Evolutionary conservation across 225 moss, liverwort and hornwort species (phyloP), one percentile per base, ranked within the genome.

Genomic region (Bryoerythrophyllum caledonicum): DNA sequence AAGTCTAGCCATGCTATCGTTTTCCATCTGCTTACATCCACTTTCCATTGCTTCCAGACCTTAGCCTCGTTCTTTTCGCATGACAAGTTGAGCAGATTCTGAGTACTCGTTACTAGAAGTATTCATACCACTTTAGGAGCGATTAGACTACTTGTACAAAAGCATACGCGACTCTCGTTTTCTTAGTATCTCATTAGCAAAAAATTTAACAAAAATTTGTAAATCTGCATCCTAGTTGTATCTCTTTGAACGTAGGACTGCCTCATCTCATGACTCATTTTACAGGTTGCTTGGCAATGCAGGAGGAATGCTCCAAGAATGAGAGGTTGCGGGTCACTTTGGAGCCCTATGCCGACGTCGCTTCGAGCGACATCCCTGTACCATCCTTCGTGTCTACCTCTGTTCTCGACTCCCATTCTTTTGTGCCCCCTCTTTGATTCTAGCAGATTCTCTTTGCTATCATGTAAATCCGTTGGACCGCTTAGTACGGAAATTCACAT

Each of bases 261-360:
- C 34, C 27, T 41, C 60, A 23, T 25, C 20, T 15, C 20, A 12
- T 67, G 44, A 55, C 74, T 81, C 54, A 67, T 78, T 71, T 55
- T 37, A 37, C 1, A 20, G 35, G 37, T 71, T 74, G 49, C 56
- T 62, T 66, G 26, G 20, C 25, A 12, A 60, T 79, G 84, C 91
- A 96, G 96, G 93, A 97, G 63, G 94, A 94, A 73, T 97, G 97
- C 68, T 94, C 97, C 62, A 87, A 90, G 28, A 94, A 90, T 73
- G 97, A 97, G 86, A 89, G 89, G 63, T 65, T 97, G 60, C 91
- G 83, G 63, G 70, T 82, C 23, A 74, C 84, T 38, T 72, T 88
- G 84, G 82, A 82, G 74, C 40, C 48, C 10, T 82, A 81, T 25
- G 65, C 68, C 63, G 77, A 74, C 60, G 53, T 77, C 19, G 27